Conservation (phyloP, 2,329 filamentous ascomycete genomes). For the Aaosphaeria arxii region DNA sequence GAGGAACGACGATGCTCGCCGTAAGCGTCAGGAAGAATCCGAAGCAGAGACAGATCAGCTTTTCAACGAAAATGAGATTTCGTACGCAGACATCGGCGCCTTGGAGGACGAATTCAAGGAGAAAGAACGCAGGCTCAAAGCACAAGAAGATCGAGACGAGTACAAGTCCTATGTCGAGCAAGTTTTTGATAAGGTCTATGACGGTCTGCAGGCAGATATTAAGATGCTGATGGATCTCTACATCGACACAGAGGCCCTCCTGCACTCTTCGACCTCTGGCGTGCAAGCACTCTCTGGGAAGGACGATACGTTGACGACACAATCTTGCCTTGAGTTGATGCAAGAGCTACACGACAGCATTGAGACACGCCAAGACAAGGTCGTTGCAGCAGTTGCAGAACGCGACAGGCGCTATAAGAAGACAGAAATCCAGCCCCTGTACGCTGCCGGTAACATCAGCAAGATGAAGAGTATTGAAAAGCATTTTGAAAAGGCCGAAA, state of each 20-base stretch:
- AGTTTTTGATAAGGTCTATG: conserved; percentile 52
- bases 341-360: conserved; percentile 45
- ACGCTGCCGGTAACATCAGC: conserved; percentile 50
- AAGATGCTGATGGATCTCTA: conserved; percentile 47
- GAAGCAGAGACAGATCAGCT: conserved; percentile 53
- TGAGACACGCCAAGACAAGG: conserved; percentile 49
- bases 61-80: conserved; percentile 56
- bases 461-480: conserved; percentile 48
- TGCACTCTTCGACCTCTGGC: conserved; percentile 22
- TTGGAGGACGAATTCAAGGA: conserved; percentile 56
- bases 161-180: conserved; percentile 49
- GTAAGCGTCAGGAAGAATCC: conserved; percentile 50
- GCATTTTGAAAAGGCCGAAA: conserved; percentile 50
- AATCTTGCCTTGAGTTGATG: conserved; percentile 33
- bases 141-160: conserved; percentile 53
- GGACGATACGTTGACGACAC: conserved; percentile 13
- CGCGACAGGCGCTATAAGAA: conserved; percentile 55
- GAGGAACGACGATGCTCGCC: conserved; percentile 48
- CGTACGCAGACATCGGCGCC: conserved; percentile 55
- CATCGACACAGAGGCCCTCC: conserved; percentile 28
- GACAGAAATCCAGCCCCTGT: conserved; percentile 51
- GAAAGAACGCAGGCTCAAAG: conserved; percentile 49
- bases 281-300: conserved; percentile 14
- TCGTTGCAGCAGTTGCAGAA: conserved; percentile 50
- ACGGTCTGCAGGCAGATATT: conserved; percentile 49